phyloP scores from a whole-genome alignment of 306 rosid species.

The Mucuna pruriens region DNA sequence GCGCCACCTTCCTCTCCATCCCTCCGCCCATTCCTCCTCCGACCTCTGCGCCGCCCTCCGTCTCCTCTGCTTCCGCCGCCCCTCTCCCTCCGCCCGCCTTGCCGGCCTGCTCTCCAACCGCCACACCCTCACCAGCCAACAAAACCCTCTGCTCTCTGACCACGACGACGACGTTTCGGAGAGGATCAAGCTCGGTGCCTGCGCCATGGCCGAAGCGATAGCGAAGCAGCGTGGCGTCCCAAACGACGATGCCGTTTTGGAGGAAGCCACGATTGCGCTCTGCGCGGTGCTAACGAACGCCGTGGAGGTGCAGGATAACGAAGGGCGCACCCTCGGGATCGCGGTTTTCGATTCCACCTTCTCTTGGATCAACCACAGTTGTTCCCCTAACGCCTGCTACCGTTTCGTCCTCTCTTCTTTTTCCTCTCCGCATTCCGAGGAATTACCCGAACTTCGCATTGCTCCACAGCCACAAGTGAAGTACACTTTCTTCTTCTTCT shows the following conservation, averaged over 20 bases:
- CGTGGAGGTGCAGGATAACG: constrained; percentile 76
- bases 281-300: constrained; percentile 79
- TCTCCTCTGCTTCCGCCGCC: constrained; percentile 51
- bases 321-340: constrained; percentile 59
- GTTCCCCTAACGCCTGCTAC: constrained; percentile 82
- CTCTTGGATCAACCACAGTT: constrained; percentile 86
- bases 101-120: constrained; percentile 61
- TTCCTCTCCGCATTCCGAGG: neutral
- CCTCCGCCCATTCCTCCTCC: constrained; percentile 48
- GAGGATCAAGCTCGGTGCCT: constrained; percentile 46
- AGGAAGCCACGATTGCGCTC: constrained; percentile 56
- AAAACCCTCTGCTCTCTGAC: neutral
- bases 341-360: constrained; percentile 60
- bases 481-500: constrained; percentile 6
- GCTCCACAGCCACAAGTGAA: constrained; percentile 51
- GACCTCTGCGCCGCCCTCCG: constrained; percentile 75
- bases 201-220: constrained; percentile 54
- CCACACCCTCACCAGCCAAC: constrained; percentile 35
- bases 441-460: constrained; percentile 39
- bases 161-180: constrained; percentile 8
- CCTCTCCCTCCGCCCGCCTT: constrained; percentile 45
- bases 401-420: constrained; percentile 43
- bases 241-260: constrained; percentile 40
- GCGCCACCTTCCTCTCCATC: constrained; percentile 44
- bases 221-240: constrained; percentile 8